Conservation (phyloP, 345 rosid species). For the Aurinia saxatilis region DNA sequence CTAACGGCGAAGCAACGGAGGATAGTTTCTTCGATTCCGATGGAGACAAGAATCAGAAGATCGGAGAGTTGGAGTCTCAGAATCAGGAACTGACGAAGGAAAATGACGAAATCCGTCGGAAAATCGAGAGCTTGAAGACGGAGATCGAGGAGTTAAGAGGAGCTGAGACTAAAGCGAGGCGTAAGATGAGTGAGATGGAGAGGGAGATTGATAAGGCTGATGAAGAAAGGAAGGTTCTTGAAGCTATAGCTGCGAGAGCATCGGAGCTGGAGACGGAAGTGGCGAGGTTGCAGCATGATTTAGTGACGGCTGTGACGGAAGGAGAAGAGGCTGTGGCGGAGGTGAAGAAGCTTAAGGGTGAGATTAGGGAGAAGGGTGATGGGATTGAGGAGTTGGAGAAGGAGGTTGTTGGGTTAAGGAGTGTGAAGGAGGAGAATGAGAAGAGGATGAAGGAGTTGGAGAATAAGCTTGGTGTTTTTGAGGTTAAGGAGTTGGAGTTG, state of each 20-base stretch:
- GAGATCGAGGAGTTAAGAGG: conserved; percentile 43
- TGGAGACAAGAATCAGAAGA: conserved; percentile 29
- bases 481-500: conserved; percentile 50
- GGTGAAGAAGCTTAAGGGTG: conserved; percentile 27
- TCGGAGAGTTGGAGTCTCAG: conserved; percentile 46
- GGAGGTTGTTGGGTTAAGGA: conserved; percentile 44
- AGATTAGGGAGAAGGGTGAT: conserved; percentile 30
- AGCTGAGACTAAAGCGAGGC: conserved; percentile 30
- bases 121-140: conserved; percentile 21
- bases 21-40: conserved; percentile 35
- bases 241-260: conserved; percentile 45
- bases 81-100: conserved; percentile 36
- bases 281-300: conserved; percentile 56
- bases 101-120: conserved; percentile 33
- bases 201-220: conserved; percentile 41
- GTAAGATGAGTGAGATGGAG: conserved; percentile 35
- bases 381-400: conserved; percentile 35
- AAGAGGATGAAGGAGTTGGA: conserved; percentile 57
- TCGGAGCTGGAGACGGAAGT: conserved; percentile 58
- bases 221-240: conserved; percentile 42
- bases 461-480: conserved; percentile 49
- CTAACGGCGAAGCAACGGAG: conserved; percentile 35
- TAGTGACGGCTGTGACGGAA: conserved; percentile 44
- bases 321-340: conserved; percentile 42
- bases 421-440: conserved; percentile 42